Evolutionary conservation across 257 asterid genomes (phyloP).

Genomic region (Lycium barbarum): DNA sequence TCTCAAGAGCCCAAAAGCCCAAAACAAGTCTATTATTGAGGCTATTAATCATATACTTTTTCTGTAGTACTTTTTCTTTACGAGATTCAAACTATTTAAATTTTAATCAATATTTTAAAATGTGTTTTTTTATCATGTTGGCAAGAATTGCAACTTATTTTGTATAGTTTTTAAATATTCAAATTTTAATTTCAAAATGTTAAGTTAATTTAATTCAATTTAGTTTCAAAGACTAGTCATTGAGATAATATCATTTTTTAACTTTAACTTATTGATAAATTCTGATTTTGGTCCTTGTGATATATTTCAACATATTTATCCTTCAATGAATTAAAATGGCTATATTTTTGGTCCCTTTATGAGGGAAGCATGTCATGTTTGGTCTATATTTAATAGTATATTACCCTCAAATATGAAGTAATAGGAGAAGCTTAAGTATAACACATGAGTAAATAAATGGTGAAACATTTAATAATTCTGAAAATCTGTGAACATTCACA

Average conservation of each 20-base stretch:
- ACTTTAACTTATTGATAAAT: background rate
- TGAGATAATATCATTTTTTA: background rate
- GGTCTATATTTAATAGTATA: rapidly evolving
- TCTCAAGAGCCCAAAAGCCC: no score
- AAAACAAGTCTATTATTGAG: no score
- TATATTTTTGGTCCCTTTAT: background rate
- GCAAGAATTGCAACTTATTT: no score
- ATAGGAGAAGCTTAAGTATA: background rate
- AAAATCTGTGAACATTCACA: no score
- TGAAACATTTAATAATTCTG: no score
- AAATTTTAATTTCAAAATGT: background rate
- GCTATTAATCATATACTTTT: no score
- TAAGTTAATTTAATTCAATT: background rate
- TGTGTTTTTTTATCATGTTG: no score
- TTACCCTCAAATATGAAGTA: background rate
- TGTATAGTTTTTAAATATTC: no score
- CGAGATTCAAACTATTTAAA: no score
- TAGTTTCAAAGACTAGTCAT: background rate
- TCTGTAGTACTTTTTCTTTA: no score
- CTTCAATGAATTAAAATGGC: background rate
- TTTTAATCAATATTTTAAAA: no score
- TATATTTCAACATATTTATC: background rate
- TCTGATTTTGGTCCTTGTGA: background rate
- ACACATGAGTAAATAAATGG: background rate
- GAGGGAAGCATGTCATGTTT: background rate